Percentiles rank a stretch among this genome's conserved stretches.
phyloP scores from a whole-genome alignment of 2,329 filamentous ascomycete genomes.

The Nakataea oryzae region DNA sequence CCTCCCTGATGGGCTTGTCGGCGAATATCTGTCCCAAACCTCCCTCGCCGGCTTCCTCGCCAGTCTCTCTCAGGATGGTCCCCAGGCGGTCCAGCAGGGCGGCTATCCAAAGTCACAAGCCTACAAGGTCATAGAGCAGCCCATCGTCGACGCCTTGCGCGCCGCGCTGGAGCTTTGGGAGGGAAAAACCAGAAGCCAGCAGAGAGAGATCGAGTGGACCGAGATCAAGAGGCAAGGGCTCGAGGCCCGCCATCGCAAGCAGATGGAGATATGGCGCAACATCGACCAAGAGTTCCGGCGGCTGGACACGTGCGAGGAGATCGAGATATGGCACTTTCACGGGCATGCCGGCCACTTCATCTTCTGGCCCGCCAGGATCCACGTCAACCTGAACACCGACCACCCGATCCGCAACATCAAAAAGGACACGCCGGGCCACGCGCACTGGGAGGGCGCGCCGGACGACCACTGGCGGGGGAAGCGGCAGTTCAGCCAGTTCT shows the following conservation, averaged over 20 bases:
- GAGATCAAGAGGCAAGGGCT: background rate
- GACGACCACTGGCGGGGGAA: background rate
- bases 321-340: background rate
- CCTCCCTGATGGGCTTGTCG: background rate
- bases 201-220: background rate
- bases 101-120: background rate
- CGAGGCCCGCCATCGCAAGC: background rate
- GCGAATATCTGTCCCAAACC: background rate
- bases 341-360: background rate
- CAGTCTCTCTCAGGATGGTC: background rate
- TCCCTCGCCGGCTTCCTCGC: background rate
- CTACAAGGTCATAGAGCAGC: background rate
- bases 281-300: background rate
- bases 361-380: background rate
- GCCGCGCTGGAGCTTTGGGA: background rate
- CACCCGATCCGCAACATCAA: background rate
- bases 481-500: background rate
- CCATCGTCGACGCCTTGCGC: background rate
- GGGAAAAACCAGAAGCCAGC: background rate
- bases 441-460: background rate
- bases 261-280: background rate
- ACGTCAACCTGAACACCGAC: background rate
- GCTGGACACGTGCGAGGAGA: background rate
- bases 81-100: background rate
- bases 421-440: background rate